A percentile compares a stretch with the other conserved stretches of the same genome.
phyloP scores from a whole-genome alignment of 2,329 filamentous ascomycete species.

The Neurospora crassa region DNA sequence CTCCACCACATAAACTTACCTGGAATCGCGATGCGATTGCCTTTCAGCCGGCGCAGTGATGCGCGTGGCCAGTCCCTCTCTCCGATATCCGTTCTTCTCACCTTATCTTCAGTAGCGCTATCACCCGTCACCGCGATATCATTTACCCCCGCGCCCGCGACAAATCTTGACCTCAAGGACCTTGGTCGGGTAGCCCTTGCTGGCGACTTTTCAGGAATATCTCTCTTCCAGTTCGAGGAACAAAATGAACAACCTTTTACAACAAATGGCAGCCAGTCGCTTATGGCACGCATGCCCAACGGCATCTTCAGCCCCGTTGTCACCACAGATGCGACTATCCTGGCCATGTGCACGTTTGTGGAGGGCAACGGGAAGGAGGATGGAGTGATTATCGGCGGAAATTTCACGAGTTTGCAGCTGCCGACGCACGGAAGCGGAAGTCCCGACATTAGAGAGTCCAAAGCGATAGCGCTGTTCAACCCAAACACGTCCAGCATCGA shows the following conservation, averaged over 20 bases:
- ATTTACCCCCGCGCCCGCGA: slow-evolving; percentile 52
- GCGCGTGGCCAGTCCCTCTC: slow-evolving; percentile 25
- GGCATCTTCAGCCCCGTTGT: slow-evolving; percentile 68
- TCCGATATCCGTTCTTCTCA: slow-evolving; percentile 25
- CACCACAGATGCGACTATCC: slow-evolving; percentile 73
- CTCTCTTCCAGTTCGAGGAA: slow-evolving; percentile 75
- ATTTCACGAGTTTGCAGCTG: slow-evolving; percentile 74
- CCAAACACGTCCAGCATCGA: slow-evolving; percentile 60
- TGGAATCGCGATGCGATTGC: slow-evolving; percentile 36
- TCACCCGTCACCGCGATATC: slow-evolving; percentile 35
- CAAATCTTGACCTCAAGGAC: slow-evolving; percentile 67
- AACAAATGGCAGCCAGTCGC: slow-evolving; percentile 69
- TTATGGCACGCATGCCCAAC: slow-evolving; percentile 77
- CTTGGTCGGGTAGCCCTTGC: slow-evolving; percentile 78
- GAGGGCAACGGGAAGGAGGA: slow-evolving; percentile 54
- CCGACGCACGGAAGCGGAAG: not conserved
- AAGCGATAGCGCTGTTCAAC: slow-evolving; percentile 74
- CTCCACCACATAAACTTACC: not conserved
- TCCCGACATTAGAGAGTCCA: slow-evolving; percentile 33
- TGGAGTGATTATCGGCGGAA: slow-evolving; percentile 82
- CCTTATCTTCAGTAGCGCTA: slow-evolving; percentile 28
- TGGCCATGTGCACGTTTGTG: slow-evolving; percentile 76
- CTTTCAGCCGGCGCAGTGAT: slow-evolving; percentile 32
- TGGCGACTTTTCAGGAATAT: slow-evolving; percentile 86
- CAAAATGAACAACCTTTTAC: slow-evolving; percentile 61